phyloP scores from a whole-genome alignment of 345 rosid species.

The Alliaria petiolata region DNA sequence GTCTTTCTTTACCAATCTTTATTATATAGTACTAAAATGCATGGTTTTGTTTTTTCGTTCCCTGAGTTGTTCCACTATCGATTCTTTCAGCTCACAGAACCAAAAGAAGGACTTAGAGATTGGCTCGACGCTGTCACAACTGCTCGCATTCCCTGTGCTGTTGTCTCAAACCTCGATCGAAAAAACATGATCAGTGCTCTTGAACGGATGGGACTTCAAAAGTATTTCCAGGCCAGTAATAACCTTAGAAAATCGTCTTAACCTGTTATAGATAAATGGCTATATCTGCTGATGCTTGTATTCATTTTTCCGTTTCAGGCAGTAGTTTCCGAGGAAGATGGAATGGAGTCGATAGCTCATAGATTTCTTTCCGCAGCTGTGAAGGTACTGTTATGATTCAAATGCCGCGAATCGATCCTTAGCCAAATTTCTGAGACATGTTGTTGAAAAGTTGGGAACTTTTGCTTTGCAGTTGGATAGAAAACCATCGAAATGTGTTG shows the following conservation, averaged over 20 bases:
- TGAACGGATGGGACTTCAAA: slow-evolving; percentile 67
- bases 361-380: slow-evolving; percentile 89
- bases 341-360: slow-evolving; percentile 95
- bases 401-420: neutral
- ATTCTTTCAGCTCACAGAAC: slow-evolving; percentile 52
- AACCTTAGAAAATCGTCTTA: slow-evolving; percentile 1
- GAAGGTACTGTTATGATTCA: slow-evolving; percentile 48
- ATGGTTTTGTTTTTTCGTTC: neutral
- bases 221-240: slow-evolving; percentile 75
- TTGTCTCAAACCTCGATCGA: slow-evolving; percentile 87
- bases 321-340: slow-evolving; percentile 89
- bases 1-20: slow-evolving; percentile 8
- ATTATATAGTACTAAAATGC: neutral
- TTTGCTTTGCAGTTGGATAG: slow-evolving; percentile 77
- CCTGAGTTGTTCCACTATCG: neutral
- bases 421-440: neutral
- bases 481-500: slow-evolving; percentile 92
- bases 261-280: neutral
- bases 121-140: slow-evolving; percentile 88
- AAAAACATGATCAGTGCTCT: slow-evolving; percentile 67
- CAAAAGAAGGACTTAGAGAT: slow-evolving; percentile 70
- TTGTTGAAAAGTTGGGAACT: neutral
- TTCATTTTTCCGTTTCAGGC: slow-evolving; percentile 47
- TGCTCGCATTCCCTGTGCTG: slow-evolving; percentile 88
- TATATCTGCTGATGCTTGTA: slow-evolving; percentile 1